These are phyloP conservation scores for Chimonanthus salicifolius DNA, from an alignment of 164 flowering plant species.

Conservation along the genomic window DNA sequence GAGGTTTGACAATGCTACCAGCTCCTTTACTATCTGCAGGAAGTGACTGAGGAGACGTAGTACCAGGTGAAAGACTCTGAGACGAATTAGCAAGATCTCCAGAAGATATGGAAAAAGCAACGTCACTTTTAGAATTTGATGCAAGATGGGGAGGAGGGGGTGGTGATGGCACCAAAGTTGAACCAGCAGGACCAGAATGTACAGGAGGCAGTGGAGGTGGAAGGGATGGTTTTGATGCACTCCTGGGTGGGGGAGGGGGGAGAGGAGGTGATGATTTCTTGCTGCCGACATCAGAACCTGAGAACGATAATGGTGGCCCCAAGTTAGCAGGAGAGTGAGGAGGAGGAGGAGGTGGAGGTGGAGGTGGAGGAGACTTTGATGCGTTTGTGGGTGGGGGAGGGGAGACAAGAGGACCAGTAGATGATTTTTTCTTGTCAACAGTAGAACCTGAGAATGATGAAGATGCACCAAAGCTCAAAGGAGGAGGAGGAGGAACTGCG, in stretches of 20 bases:
- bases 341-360: slow-evolving; percentile 22
- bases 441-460: neutral
- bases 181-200: slow-evolving; percentile 4
- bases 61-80: slow-evolving; percentile 14
- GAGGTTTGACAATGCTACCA: slow-evolving; percentile 18
- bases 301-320: neutral
- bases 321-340: slow-evolving; percentile 22
- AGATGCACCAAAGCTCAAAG: slow-evolving; percentile 21
- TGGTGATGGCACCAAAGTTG: slow-evolving; percentile 22
- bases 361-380: slow-evolving; percentile 5
- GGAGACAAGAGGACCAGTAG: slow-evolving; percentile 1
- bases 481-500: slow-evolving; percentile 20
- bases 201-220: slow-evolving; percentile 31
- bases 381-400: slow-evolving; percentile 20
- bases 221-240: slow-evolving; percentile 12
- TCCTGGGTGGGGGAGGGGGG: slow-evolving; percentile 15
- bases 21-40: slow-evolving; percentile 7
- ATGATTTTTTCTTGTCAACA: neutral
- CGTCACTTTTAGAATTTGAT: slow-evolving; percentile 5
- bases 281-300: neutral
- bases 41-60: slow-evolving; percentile 16
- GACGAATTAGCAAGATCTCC: slow-evolving; percentile 37
- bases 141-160: slow-evolving; percentile 29
- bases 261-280: slow-evolving; percentile 4
- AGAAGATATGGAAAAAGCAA: slow-evolving; percentile 27